phyloP scores from a whole-genome alignment of 306 rosid species.

The Gastrolobium villosum region DNA sequence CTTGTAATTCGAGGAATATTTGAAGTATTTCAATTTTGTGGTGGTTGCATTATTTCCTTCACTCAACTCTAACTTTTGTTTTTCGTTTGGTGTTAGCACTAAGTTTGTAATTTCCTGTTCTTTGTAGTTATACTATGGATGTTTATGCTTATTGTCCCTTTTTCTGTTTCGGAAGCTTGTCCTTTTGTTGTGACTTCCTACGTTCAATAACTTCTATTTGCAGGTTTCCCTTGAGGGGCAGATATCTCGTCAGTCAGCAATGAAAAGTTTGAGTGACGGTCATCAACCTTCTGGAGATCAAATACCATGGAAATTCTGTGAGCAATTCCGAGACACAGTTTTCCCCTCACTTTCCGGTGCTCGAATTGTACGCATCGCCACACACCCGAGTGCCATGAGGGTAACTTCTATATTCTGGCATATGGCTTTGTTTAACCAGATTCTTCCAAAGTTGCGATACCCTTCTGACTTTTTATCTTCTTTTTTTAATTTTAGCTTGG shows the following conservation, averaged over 20 bases:
- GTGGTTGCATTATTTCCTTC: background rate
- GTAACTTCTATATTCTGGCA: conserved; percentile 52
- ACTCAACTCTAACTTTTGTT: background rate
- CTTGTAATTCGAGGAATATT: background rate
- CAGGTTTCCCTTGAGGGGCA: conserved; percentile 94
- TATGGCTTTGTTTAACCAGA: conserved; percentile 38
- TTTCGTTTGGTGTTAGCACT: background rate
- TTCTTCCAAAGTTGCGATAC: conserved; percentile 30
- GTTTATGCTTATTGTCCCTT: conserved; percentile 4
- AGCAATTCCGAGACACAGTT: conserved; percentile 87
- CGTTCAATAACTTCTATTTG: conserved; percentile 13
- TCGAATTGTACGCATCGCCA: conserved; percentile 97
- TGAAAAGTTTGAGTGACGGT: conserved; percentile 80
- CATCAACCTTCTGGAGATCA: conserved; percentile 92
- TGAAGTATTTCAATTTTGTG: background rate
- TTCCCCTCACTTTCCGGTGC: conserved; percentile 95
- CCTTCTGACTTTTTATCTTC: background rate
- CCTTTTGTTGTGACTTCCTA: conserved; percentile 40
- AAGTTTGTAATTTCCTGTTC: conserved; percentile 31
- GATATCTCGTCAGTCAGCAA: conserved; percentile 86
- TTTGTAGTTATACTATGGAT: background rate
- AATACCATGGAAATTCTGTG: conserved; percentile 96
- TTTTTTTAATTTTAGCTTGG: conserved; percentile 76
- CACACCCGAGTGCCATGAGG: conserved; percentile 96
- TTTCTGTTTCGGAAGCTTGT: conserved; percentile 36